Conservation (phyloP, 106 monocot genomes). For the Allium sativum region DNA sequence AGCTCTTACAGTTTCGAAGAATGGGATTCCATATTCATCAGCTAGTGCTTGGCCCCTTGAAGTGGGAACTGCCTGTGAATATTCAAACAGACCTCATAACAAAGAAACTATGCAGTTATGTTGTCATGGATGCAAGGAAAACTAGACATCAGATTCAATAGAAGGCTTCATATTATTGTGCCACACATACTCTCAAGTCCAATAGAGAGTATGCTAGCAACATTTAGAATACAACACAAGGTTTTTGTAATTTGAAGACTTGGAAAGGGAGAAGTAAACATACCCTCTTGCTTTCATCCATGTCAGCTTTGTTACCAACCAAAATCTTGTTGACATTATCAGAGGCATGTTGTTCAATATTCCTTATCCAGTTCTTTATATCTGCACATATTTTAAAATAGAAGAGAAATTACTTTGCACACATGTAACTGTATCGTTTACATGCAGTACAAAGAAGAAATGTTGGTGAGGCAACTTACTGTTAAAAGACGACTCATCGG, state of each 20-base stretch:
- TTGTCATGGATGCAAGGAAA: background rate
- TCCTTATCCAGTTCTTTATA: slow-evolving; percentile 98
- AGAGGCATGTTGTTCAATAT: slow-evolving; percentile 96
- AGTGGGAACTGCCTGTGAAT: slow-evolving; percentile 46
- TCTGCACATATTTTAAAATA: slow-evolving; percentile 4
- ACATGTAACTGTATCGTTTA: no score
- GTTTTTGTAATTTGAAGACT: background rate
- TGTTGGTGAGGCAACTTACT: slow-evolving; percentile 32
- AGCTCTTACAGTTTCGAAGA: slow-evolving; percentile 50
- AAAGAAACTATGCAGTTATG: no score
- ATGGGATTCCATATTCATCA: slow-evolving; percentile 67
- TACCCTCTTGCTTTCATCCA: slow-evolving; percentile 99
- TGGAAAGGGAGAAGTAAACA: background rate
- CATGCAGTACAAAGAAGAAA: no score
- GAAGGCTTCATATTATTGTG: no score
- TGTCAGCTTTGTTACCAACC: slow-evolving; percentile 96
- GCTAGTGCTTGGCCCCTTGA: slow-evolving; percentile 68
- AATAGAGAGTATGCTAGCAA: background rate
- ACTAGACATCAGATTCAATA: background rate
- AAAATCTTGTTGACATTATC: slow-evolving; percentile 98
- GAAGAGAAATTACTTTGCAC: background rate
- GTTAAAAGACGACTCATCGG: slow-evolving; percentile 96
- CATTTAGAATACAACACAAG: background rate
- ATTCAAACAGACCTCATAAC: background rate
- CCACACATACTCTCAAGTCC: no score